Percentiles rank a stretch among this genome's conserved stretches.
These are phyloP conservation scores for Populus hybrid DNA, from an alignment of 441 rosid species.

Conservation along the genomic window DNA sequence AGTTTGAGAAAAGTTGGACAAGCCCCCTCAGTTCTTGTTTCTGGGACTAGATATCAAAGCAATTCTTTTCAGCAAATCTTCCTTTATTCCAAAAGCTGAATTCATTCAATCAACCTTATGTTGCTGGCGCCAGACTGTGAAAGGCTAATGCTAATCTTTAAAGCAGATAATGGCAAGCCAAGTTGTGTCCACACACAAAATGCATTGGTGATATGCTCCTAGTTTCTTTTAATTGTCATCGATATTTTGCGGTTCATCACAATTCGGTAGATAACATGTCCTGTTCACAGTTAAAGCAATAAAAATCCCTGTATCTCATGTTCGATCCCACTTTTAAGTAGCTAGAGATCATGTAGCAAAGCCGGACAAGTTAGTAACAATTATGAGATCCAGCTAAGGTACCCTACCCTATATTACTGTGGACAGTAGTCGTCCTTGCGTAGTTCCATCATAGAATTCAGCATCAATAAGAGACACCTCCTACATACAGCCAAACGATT, in stretches of 20 bases:
- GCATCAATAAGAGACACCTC: neutral
- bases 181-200: neutral
- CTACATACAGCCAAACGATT: conserved; percentile 19
- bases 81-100: neutral
- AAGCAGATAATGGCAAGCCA: neutral
- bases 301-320: neutral
- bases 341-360: conserved; percentile 8
- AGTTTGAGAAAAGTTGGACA: neutral
- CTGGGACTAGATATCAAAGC: neutral
- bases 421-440: conserved; percentile 26
- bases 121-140: neutral
- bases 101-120: neutral
- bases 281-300: neutral
- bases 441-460: conserved; percentile 29
- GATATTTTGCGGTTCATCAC: neutral
- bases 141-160: neutral
- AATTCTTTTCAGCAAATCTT: neutral
- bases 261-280: neutral
- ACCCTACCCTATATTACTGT: conserved; percentile 6
- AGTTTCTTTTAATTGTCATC: neutral
- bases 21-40: neutral
- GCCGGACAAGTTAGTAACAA: conserved; percentile 12
- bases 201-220: neutral
- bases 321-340: neutral
- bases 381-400: conserved; percentile 47